Conservation (phyloP, 768 basidiomycete species). For the Mycena epipterygia region DNA sequence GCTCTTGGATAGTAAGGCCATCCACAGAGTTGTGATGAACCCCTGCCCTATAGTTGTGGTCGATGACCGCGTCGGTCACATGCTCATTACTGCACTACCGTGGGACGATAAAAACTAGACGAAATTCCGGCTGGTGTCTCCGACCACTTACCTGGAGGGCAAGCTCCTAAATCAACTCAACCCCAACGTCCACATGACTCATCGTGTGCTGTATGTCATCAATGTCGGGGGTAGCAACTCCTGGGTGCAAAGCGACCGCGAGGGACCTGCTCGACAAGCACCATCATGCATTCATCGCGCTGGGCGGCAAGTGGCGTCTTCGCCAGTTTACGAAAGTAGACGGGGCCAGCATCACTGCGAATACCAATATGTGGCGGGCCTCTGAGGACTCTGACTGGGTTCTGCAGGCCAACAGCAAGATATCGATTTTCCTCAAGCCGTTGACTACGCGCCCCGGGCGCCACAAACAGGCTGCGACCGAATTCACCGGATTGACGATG, state of each 20-base stretch:
- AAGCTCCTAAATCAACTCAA: slow-evolving; percentile 11
- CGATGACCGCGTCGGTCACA: slow-evolving; percentile 13
- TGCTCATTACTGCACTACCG: slow-evolving; percentile 10
- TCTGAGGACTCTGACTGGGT: slow-evolving; percentile 18
- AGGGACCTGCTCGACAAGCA: slow-evolving; percentile 7
- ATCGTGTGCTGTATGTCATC: slow-evolving; percentile 6
- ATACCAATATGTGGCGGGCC: slow-evolving; percentile 6
- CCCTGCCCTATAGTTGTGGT: background rate
- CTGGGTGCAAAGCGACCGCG: slow-evolving; percentile 23
- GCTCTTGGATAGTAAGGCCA: background rate
- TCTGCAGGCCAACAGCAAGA: slow-evolving; percentile 3
- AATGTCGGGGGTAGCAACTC: background rate
- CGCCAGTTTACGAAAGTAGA: background rate
- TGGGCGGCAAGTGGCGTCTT: slow-evolving; percentile 15
- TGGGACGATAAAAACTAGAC: too few relatives aligned
- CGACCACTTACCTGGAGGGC: slow-evolving; percentile 1
- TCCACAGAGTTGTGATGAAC: background rate
- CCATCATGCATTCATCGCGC: slow-evolving; percentile 9
- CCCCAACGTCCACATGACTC: slow-evolving; percentile 1
- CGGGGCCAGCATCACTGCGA: background rate
- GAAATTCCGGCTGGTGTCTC: too few relatives aligned
- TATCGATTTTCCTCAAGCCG: background rate
- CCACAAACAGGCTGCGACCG: background rate
- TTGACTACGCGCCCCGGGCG: background rate
- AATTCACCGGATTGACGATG: slow-evolving; percentile 7